Evolutionary conservation across 192 early-diverging fungal genomes (phyloP).

Genomic region (Coemansia sp.): DNA sequence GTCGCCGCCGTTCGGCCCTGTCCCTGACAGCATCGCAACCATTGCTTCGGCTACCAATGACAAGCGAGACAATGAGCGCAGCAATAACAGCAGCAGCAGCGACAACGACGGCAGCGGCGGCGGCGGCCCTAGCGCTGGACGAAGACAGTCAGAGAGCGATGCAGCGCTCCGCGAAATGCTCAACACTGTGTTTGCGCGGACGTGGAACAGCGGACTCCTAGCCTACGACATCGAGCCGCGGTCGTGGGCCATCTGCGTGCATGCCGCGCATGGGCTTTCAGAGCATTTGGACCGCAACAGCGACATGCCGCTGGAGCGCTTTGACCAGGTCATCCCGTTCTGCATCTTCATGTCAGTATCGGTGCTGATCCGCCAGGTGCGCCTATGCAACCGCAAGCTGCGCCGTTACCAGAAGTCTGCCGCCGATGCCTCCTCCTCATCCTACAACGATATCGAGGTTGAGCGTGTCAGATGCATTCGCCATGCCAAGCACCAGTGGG

Average conservation of each 20-base stretch:
- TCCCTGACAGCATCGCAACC: background rate
- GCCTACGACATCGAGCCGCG: conserved; percentile 42
- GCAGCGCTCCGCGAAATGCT: conserved; percentile 47
- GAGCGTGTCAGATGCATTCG: conserved; percentile 29
- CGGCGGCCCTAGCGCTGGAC: too few species aligned
- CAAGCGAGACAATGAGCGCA: background rate
- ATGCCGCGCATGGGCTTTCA: conserved; percentile 33
- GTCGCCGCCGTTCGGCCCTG: background rate
- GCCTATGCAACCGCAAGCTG: conserved; percentile 35
- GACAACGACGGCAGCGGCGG: background rate
- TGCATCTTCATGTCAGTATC: conserved; percentile 55
- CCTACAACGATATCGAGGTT: conserved; percentile 7
- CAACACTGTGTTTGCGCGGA: conserved; percentile 39
- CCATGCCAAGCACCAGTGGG: conserved; percentile 47
- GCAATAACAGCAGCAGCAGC: background rate
- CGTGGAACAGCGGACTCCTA: conserved; percentile 51
- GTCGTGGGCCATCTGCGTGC: conserved; percentile 39
- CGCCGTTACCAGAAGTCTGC: background rate
- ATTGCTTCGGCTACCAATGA: background rate
- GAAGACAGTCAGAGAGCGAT: conserved; percentile 24
- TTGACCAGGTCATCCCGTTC: conserved; percentile 55
- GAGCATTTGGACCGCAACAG: conserved; percentile 47
- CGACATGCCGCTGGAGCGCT: conserved; percentile 50
- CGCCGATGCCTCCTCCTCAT: conserved; percentile 2
- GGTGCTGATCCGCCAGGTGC: conserved; percentile 45